Evolutionary conservation across 192 early-diverging fungal species (phyloP).

Genomic region (Linnemannia exigua): DNA sequence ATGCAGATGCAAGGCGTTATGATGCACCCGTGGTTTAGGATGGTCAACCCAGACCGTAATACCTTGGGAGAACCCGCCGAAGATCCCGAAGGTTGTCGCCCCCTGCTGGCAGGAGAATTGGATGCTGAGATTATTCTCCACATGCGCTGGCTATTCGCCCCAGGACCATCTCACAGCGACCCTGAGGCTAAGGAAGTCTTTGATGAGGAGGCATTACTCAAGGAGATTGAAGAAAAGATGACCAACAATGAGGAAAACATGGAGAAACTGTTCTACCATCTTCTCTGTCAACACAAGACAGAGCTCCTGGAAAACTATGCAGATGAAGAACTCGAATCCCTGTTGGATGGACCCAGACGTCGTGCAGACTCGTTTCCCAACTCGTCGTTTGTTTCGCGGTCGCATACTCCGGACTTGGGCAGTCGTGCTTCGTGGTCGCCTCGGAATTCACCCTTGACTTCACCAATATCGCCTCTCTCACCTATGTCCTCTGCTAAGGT

Average conservation of each 20-base stretch:
- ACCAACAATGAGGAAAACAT: slow-evolving; percentile 48
- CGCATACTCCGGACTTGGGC: slow-evolving; percentile 38
- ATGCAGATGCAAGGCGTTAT: slow-evolving; percentile 68
- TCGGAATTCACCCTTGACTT: slow-evolving; percentile 22
- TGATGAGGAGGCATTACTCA: slow-evolving; percentile 47
- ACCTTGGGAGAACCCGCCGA: slow-evolving; percentile 50
- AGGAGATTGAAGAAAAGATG: slow-evolving; percentile 52
- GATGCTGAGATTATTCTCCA: slow-evolving; percentile 54
- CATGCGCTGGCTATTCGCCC: slow-evolving; percentile 55
- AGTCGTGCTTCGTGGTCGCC: slow-evolving; percentile 21
- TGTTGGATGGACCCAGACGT: slow-evolving; percentile 50
- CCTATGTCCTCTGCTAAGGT: slow-evolving; percentile 12
- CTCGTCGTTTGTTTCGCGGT: slow-evolving; percentile 29
- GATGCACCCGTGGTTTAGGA: slow-evolving; percentile 67
- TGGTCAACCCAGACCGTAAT: slow-evolving; percentile 58
- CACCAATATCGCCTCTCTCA: slow-evolving; percentile 37
- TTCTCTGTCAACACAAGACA: slow-evolving; percentile 54
- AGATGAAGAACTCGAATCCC: slow-evolving; percentile 25
- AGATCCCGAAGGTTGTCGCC: slow-evolving; percentile 38
- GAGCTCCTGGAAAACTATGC: slow-evolving; percentile 52
- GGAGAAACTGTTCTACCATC: slow-evolving; percentile 52
- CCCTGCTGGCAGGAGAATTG: slow-evolving; percentile 31
- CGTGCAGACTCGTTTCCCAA: slow-evolving; percentile 53
- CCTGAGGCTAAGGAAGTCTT: slow-evolving; percentile 47
- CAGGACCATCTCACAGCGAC: slow-evolving; percentile 49